Base-by-base conservation (phyloP, 2,329 filamentous ascomycete genomes). In the Trichoderma gracile region DNA sequence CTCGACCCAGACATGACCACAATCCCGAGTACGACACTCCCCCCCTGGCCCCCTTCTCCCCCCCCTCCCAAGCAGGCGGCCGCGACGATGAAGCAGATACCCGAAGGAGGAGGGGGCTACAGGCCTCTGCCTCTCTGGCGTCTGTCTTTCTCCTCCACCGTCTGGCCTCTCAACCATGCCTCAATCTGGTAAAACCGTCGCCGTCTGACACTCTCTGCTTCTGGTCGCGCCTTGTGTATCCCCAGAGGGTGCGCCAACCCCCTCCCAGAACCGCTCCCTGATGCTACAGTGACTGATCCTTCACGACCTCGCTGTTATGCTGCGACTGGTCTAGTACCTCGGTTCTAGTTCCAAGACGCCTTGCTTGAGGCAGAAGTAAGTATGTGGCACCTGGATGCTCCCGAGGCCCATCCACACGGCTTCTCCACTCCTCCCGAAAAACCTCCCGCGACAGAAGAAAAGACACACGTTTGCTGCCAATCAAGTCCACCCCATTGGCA, bases 11-110 rank as follows among this genome's bases (percentile, higher is more conserved):
- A 45, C 54, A 55, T 38, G 19, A 25, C 59, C 30, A 57, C 64
- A 52, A n/a, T 57, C 27, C 45, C 52, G 64, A 57, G 58, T 56
- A 54, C 46, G 52, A 53, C 58, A 54, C 27, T 40, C 42, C 42
- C 38, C 38, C 15, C 14, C 53, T 23, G n/a, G n/a, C 25, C 30
- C 42, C 38, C n/a, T 25, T 10, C 38, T 19, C 25, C 23, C 14
- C 14, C 49, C 45, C 47, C 38, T 43, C 33, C 38, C 38, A 42
- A n/a, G 59, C 23, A 42, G 57, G 56, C 49, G 42, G 57, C 53
- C 30, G 47, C 60, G 47, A 59, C 46, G 64, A 64, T 66, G 60
- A 66, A 66, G 64, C 64, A 58, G 64, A 59, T 59, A 66, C 64
- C 64, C 64, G 64, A 59, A 54, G 47, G 43, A 38, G 12, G 33